Evolutionary conservation across 768 basidiomycete species (phyloP).

Genomic region (Xerocomellus amylosporus): DNA sequence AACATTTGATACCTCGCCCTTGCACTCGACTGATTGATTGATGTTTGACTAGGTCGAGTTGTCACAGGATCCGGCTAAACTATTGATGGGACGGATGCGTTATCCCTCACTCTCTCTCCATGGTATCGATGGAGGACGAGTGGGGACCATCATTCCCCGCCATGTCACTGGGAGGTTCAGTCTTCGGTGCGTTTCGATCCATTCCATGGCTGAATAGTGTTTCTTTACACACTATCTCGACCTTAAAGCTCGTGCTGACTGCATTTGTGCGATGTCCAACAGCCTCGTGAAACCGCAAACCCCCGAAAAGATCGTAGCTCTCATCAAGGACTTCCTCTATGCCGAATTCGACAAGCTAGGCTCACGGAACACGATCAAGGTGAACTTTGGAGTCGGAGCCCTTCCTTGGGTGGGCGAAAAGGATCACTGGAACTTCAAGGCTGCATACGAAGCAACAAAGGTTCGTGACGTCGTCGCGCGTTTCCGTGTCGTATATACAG

Average conservation of each 20-base stretch:
- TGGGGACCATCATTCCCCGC: slow-evolving; percentile 2
- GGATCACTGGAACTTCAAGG: slow-evolving; percentile 86
- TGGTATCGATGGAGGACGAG: not conserved
- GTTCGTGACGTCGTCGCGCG: slow-evolving; percentile 26
- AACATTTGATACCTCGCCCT: not conserved
- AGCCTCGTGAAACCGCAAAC: slow-evolving; percentile 80
- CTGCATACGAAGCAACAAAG: slow-evolving; percentile 76
- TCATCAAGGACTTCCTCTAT: slow-evolving; percentile 65
- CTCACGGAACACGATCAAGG: slow-evolving; percentile 69
- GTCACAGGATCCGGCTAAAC: not conserved
- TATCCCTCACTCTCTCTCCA: slow-evolving; percentile 7
- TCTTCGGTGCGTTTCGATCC: not conserved
- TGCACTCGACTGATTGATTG: not conserved
- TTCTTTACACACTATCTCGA: not conserved
- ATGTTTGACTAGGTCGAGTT: slow-evolving; percentile 1
- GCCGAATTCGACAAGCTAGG: slow-evolving; percentile 77
- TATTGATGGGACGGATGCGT: slow-evolving; percentile 6
- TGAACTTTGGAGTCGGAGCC: slow-evolving; percentile 68
- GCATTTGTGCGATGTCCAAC: not conserved
- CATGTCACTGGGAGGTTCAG: not conserved
- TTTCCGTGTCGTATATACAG: not conserved
- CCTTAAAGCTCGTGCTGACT: not conserved
- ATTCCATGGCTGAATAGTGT: not conserved
- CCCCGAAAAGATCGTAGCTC: slow-evolving; percentile 60
- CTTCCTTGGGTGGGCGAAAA: slow-evolving; percentile 81